Conservation (phyloP, 2,329 filamentous ascomycete species). For the Monilinia polystroma region DNA sequence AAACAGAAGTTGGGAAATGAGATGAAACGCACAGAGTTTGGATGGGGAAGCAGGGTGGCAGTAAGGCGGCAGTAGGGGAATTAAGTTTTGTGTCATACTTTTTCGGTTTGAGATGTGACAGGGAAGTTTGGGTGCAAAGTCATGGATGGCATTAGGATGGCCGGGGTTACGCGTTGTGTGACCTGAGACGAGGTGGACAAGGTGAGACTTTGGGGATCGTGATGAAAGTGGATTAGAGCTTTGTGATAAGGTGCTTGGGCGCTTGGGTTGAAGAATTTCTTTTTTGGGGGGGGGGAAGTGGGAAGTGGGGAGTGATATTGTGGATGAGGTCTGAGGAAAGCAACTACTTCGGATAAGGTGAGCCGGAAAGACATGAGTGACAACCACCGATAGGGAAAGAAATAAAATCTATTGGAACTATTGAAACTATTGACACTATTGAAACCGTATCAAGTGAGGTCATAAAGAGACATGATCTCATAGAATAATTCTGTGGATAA, state of each 20-base stretch:
- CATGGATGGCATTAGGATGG: not conserved
- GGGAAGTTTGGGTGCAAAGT: not conserved
- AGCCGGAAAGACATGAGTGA: not conserved
- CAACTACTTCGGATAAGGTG: not conserved
- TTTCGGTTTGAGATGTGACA: not conserved
- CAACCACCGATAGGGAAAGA: not conserved
- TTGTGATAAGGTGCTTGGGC: not conserved
- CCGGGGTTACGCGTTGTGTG: conserved; percentile 3
- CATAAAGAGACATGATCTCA: not conserved
- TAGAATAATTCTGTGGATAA: not conserved
- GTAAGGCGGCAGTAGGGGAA: not conserved
- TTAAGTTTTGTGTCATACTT: not conserved
- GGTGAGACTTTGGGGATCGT: not conserved
- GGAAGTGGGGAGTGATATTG: not conserved
- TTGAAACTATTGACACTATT: not conserved
- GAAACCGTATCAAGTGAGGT: not conserved
- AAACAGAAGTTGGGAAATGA: not conserved
- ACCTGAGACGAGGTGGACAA: conserved; percentile 8
- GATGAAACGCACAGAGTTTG: not conserved
- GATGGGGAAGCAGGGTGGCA: not conserved
- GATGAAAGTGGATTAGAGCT: not conserved
- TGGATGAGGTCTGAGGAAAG: not conserved
- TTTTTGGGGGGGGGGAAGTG: not conserved
- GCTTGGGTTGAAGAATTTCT: not conserved
- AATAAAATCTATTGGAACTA: not conserved